phyloP scores from a whole-genome alignment of 768 basidiomycete species.

The Mrakia blollopis region DNA sequence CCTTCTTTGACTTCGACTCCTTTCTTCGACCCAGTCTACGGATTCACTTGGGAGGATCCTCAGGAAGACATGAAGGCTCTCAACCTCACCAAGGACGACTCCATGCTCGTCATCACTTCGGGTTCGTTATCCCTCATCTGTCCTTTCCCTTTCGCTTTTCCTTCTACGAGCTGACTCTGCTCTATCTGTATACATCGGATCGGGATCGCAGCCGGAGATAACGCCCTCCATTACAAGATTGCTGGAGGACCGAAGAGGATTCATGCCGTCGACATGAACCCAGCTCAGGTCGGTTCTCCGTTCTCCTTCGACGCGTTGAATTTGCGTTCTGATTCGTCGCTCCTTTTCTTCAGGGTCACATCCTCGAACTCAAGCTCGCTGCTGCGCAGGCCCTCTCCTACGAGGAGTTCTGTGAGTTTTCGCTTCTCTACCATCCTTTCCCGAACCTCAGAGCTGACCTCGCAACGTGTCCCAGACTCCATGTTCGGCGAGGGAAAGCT shows the following conservation, averaged over 20 bases:
- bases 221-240: conserved; percentile 72
- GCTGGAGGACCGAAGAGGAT: conserved; percentile 57
- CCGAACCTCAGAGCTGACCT: not conserved
- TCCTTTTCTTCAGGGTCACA: conserved; percentile 60
- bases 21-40: conserved; percentile 24
- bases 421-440: not conserved
- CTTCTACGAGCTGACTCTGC: not conserved
- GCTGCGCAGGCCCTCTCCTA: conserved; percentile 56
- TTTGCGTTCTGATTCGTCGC: conserved; percentile 50
- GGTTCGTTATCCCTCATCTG: not conserved
- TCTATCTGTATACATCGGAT: not conserved
- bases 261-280: conserved; percentile 71
- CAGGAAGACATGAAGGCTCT: conserved; percentile 65
- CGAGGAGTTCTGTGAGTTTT: conserved; percentile 52
- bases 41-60: conserved; percentile 67
- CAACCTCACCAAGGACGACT: conserved; percentile 57
- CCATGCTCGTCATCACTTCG: conserved; percentile 67
- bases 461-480: conserved; percentile 37
- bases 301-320: not conserved
- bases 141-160: no score
- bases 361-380: conserved; percentile 73
- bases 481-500: conserved; percentile 66
- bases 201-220: conserved; percentile 53
- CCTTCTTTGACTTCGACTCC: not conserved
- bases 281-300: conserved; percentile 45